These are phyloP conservation scores for Solanum sejunctum DNA, from an alignment of 257 asterid genomes.

Conservation along the genomic window DNA sequence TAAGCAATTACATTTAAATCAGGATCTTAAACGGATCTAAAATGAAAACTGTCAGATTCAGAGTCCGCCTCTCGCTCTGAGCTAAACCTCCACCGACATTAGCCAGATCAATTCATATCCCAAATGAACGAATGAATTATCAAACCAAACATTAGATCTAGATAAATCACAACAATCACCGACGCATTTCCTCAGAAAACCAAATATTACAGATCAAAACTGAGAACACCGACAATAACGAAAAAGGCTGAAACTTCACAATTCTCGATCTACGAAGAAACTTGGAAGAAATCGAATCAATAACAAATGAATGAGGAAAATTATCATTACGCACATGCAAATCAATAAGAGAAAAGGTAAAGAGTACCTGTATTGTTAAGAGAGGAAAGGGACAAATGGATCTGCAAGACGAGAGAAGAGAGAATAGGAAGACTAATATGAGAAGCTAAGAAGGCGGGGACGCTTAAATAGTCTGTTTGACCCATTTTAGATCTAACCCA, in stretches of 20 bases:
- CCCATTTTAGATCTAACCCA: not conserved
- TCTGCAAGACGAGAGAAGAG: not conserved
- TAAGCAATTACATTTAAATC: not conserved
- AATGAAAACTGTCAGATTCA: not conserved
- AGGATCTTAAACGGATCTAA: not conserved
- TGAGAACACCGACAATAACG: not conserved
- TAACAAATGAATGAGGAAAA: not conserved
- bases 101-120: conserved; percentile 5
- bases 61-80: not conserved
- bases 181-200: not conserved
- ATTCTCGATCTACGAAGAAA: not conserved
- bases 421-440: not conserved
- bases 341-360: not conserved
- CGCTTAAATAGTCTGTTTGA: not conserved
- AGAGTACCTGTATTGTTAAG: not conserved
- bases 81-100: not conserved
- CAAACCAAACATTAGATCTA: not conserved
- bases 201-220: not conserved
- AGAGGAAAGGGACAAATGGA: not conserved
- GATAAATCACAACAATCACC: not conserved
- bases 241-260: not conserved
- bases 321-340: not conserved
- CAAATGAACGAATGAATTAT: not conserved
- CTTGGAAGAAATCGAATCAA: not conserved
- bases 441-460: conserved; percentile 8